A percentile compares a stretch with the other conserved stretches of the same genome.
Conservation (phyloP, 805 yeast species). For the Phaffomyces opuntiae region DNA sequence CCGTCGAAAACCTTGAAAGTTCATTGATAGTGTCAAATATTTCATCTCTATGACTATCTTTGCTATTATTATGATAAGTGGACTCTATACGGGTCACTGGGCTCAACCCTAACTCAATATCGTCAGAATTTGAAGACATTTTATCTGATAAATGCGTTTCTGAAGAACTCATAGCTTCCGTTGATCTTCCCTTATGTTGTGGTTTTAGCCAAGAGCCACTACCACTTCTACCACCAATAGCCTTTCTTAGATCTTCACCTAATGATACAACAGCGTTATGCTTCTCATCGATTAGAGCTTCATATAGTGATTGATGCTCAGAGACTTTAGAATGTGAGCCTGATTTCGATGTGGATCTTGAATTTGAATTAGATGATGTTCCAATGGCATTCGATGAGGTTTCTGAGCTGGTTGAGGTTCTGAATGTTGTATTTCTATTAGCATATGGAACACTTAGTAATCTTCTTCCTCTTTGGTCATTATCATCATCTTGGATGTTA, state of each 20-base stretch:
- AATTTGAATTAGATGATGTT: constrained; percentile 1
- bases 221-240: constrained; percentile 9
- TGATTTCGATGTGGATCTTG: constrained; percentile 3
- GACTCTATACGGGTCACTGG: too few relatives aligned
- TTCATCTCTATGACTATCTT: not conserved
- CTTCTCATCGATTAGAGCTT: constrained; percentile 7
- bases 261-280: constrained; percentile 9
- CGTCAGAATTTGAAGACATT: not conserved
- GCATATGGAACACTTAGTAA: not conserved
- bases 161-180: not conserved
- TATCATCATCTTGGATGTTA: not conserved
- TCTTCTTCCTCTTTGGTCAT: not conserved
- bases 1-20: not conserved
- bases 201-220: constrained; percentile 17
- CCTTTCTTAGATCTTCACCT: constrained; percentile 17
- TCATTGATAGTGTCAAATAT: not conserved
- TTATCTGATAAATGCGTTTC: not conserved
- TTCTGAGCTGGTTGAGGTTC: not conserved
- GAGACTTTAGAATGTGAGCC: constrained; percentile 1
- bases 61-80: not conserved
- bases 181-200: constrained; percentile 1
- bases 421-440: not conserved
- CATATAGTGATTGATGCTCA: constrained; percentile 6
- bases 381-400: not conserved
- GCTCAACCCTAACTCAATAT: constrained; percentile 2